Evolutionary conservation across 1,284 basidiomycete genomes (phyloP), one percentile per base, ranked within the genome.

Genomic region (Coriolopsis trogii): DNA sequence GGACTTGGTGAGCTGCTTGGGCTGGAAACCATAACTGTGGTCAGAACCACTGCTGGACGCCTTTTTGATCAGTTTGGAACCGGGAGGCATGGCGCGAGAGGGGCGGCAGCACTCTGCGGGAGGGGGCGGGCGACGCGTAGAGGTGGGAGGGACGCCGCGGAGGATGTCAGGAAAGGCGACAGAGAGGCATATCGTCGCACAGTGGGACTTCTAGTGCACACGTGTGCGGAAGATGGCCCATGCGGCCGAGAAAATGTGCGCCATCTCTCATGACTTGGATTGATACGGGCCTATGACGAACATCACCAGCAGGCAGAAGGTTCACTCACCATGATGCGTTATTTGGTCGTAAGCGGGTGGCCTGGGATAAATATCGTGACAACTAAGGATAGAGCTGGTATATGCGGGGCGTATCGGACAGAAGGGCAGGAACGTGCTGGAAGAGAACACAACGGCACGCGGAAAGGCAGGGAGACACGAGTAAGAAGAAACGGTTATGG

Each of bases 1-100:
- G 28, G 79, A 79, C 49, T 73, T 77, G 54, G 75, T 67, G 45
- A 73, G 63, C 33, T 69, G 67, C 60, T 73, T 77, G 52, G 70
- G 68, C 76, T 81, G 78, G 44, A 56, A 55, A 59, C 46, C 60
- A 55, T 52, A 53, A 41, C 58, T 54, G 41, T 47, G n/a, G 59
- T 65, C 64, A 66, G 67, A 62, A 44, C 49, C 54, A 38, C 60
- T 64, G 43, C 60, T 49, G 49, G 67, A 62, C 25, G 55, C 41
- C 52, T 62, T 67, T 46, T 65, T 66, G 37, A 65, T 49, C 16
- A 69, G 57, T 51, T 61, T 59, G 29, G 68, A 67, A 40, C 62
- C 59, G 18, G 61, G 56, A 40, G 66, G 51, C 61, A 65, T 63
- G 52, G 44, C 59, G 53, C 46, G 25, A 29, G 21, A 24, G 41